phyloP scores from a whole-genome alignment of 2,329 filamentous ascomycete species.

The Sclerotinia nivalis region DNA sequence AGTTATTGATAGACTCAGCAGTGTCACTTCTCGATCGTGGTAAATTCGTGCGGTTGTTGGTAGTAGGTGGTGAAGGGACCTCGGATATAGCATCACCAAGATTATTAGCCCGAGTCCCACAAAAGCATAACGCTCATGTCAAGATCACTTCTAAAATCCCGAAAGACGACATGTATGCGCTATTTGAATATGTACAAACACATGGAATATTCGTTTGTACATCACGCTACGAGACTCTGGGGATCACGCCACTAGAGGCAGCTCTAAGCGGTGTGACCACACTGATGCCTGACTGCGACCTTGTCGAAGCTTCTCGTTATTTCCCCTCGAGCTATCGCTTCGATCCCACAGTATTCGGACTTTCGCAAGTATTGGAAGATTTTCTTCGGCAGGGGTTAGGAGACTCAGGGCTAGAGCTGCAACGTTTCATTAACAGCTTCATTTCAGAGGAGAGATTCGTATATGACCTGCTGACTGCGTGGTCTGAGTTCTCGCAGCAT shows the following conservation, averaged over 20 bases:
- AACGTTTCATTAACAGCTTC: constrained; percentile 16
- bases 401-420: constrained; percentile 7
- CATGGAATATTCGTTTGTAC: constrained; percentile 28
- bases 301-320: constrained; percentile 28
- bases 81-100: constrained; percentile 9
- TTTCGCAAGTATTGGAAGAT: constrained; percentile 12
- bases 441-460: constrained; percentile 24
- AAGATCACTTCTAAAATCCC: constrained; percentile 27
- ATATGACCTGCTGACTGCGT: constrained; percentile 18
- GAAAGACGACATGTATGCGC: constrained; percentile 28
- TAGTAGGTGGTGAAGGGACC: constrained; percentile 25
- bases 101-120: constrained; percentile 23
- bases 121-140: constrained; percentile 24
- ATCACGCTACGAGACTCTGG: constrained; percentile 28
- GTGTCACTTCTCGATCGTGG: constrained; percentile 24
- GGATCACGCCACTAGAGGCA: constrained; percentile 28
- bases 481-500: constrained; percentile 23
- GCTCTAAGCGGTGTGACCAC: constrained; percentile 27
- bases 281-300: constrained; percentile 25
- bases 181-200: constrained; percentile 24
- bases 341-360: constrained; percentile 9
- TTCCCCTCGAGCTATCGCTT: constrained; percentile 25
- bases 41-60: constrained; percentile 20
- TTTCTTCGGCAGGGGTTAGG: constrained; percentile 2
- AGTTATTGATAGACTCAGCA: constrained; percentile 25